These are phyloP conservation scores for Botryotinia globosa DNA, from an alignment of 2,329 filamentous ascomycete species.

Conservation along the genomic window DNA sequence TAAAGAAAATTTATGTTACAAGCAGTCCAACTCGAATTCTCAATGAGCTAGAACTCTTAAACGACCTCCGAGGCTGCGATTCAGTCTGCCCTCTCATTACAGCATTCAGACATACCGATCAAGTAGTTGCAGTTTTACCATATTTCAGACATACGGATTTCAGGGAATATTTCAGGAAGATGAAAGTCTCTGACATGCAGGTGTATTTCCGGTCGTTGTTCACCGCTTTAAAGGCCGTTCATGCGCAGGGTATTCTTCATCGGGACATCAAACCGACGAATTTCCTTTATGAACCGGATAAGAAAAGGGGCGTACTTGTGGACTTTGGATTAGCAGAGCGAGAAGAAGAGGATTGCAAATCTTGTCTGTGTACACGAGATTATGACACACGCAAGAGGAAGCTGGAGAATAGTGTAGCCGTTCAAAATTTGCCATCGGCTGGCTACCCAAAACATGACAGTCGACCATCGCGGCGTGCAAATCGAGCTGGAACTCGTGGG, in stretches of 20 bases:
- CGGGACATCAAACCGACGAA: constrained; percentile 98
- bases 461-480: constrained; percentile 82
- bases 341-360: constrained; percentile 71
- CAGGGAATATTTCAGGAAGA: constrained; percentile 86
- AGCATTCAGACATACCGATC: constrained; percentile 90
- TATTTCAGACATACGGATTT: constrained; percentile 97
- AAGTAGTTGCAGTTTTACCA: constrained; percentile 90
- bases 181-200: constrained; percentile 81
- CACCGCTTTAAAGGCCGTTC: constrained; percentile 77
- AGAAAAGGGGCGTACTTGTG: constrained; percentile 85
- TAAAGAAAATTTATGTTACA: constrained; percentile 99
- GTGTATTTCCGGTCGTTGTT: constrained; percentile 89
- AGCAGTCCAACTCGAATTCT: constrained; percentile 90
- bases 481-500: constrained; percentile 89
- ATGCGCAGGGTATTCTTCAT: constrained; percentile 81
- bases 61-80: constrained; percentile 77
- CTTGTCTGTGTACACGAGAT: constrained; percentile 68
- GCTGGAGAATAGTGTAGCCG: constrained; percentile 58
- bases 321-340: constrained; percentile 96
- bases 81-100: constrained; percentile 95
- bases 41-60: constrained; percentile 91
- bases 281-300: constrained; percentile 84
- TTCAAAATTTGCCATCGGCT: constrained; percentile 51
- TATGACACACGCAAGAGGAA: constrained; percentile 55
- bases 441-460: constrained; percentile 89